A percentile compares a stretch with the other conserved stretches of the same genome.
These are phyloP conservation scores for Wickerhamiella parazyma DNA, from an alignment of 805 yeast genomes.

Conservation along the genomic window DNA sequence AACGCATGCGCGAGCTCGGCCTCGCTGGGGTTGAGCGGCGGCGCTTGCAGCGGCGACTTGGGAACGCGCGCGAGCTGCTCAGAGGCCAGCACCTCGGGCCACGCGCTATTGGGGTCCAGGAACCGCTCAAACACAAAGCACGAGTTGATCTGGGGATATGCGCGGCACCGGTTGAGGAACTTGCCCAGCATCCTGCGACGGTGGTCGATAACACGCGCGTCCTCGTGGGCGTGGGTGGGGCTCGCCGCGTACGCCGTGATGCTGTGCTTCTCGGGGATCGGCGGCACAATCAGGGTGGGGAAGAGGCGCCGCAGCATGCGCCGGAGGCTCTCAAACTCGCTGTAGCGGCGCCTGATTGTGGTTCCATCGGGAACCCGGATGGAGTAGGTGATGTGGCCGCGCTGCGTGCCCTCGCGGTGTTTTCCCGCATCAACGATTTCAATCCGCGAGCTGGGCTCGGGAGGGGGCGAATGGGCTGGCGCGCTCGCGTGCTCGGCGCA, in stretches of 20 bases:
- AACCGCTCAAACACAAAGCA: slow-evolving; percentile 60
- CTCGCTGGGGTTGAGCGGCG: slow-evolving; percentile 46
- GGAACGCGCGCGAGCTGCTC: slow-evolving; percentile 46
- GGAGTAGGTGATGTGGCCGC: slow-evolving; percentile 73
- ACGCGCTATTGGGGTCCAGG: slow-evolving; percentile 70
- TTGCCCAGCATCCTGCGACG: slow-evolving; percentile 62
- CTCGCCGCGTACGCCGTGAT: slow-evolving; percentile 35
- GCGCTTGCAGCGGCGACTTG: slow-evolving; percentile 38
- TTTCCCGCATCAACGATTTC: slow-evolving; percentile 70
- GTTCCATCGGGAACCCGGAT: slow-evolving; percentile 44
- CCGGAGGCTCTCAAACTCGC: slow-evolving; percentile 80
- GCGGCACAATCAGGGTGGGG: slow-evolving; percentile 79
- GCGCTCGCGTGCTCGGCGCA: slow-evolving; percentile 11
- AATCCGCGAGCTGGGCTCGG: slow-evolving; percentile 5
- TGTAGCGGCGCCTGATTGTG: slow-evolving; percentile 68
- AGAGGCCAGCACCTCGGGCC: slow-evolving; percentile 57
- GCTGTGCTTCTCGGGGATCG: slow-evolving; percentile 80
- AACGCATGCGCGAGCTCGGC: slow-evolving; percentile 47
- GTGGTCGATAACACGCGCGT: slow-evolving; percentile 38
- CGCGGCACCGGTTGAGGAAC: slow-evolving; percentile 64
- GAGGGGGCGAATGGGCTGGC: not conserved
- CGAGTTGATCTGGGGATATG: slow-evolving; percentile 40
- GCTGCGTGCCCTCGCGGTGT: slow-evolving; percentile 62
- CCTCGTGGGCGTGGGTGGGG: slow-evolving; percentile 34
- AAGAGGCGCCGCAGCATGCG: slow-evolving; percentile 54